A percentile compares a stretch with the other conserved stretches of the same genome.
Conservation (phyloP, 331 rosid species). For the Cydonia oblonga region DNA sequence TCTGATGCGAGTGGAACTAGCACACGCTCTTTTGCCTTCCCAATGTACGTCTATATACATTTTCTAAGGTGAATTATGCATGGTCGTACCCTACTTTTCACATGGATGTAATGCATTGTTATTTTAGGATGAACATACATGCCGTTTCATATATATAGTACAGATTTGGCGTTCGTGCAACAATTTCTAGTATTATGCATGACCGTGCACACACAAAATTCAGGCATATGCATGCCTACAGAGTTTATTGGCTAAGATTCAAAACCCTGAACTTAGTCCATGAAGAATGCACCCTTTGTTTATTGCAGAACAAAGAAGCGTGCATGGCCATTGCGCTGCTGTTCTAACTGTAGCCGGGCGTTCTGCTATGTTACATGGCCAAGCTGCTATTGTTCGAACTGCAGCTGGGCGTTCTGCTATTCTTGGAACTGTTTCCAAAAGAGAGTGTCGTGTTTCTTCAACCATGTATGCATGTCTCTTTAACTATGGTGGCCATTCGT, state of each 20-base stretch:
- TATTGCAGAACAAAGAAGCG: conserved; percentile 43
- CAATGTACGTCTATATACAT: conserved; percentile 44
- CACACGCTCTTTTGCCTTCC: conserved; percentile 31
- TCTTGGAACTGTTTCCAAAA: conserved; percentile 19
- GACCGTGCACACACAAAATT: not conserved
- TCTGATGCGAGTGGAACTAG: conserved; percentile 29
- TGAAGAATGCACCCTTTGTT: conserved; percentile 28
- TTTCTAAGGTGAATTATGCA: conserved; percentile 3
- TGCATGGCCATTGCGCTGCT: conserved; percentile 22
- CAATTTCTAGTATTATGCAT: not conserved
- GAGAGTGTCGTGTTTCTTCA: conserved; percentile 13
- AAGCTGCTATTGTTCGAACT: conserved; percentile 17
- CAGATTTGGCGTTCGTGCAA: too few species aligned
- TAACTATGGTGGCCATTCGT: conserved; percentile 5
- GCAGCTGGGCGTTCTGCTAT: conserved; percentile 32
- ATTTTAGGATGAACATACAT: not conserved
- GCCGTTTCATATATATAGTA: not conserved
- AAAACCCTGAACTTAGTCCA: not conserved
- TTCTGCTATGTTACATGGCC: conserved; percentile 26
- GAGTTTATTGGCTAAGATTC: not conserved
- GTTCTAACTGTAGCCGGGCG: conserved; percentile 30
- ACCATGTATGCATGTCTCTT: conserved; percentile 34
- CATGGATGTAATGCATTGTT: not conserved
- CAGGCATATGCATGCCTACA: not conserved
- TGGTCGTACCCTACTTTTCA: not conserved